Conservation (phyloP, 2,329 filamentous ascomycete species). For the Stemphylium vesicarium region DNA sequence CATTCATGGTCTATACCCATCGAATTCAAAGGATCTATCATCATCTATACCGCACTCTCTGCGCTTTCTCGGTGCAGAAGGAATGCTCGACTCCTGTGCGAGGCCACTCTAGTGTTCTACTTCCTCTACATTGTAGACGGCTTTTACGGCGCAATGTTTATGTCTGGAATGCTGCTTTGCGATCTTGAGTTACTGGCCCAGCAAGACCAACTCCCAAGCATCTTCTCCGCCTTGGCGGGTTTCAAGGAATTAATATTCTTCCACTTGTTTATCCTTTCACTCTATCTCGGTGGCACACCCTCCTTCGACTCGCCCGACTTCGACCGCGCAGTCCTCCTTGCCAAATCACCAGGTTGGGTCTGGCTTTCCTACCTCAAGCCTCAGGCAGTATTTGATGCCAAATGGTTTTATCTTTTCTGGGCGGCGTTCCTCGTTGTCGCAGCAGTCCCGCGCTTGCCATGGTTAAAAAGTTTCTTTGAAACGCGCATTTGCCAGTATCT, state of each 20-base stretch:
- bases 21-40: constrained; percentile 63
- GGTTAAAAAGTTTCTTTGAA: constrained; percentile 57
- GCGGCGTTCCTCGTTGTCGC: constrained; percentile 64
- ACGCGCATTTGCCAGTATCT: constrained; percentile 61
- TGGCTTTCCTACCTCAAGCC: constrained; percentile 67
- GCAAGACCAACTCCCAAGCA: constrained; percentile 38
- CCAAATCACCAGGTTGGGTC: constrained; percentile 65
- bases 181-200: constrained; percentile 45
- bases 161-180: constrained; percentile 45
- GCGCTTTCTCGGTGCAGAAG: constrained; percentile 64
- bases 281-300: constrained; percentile 68
- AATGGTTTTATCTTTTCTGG: constrained; percentile 72
- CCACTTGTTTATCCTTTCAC: constrained; percentile 54
- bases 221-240: constrained; percentile 61
- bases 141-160: constrained; percentile 58
- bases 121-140: constrained; percentile 73
- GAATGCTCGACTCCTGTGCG: constrained; percentile 62
- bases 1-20: constrained; percentile 49
- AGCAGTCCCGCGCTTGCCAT: constrained; percentile 62
- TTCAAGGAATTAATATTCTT: constrained; percentile 53
- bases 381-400: constrained; percentile 69
- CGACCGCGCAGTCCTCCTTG: constrained; percentile 53
- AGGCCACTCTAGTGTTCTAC: constrained; percentile 64
- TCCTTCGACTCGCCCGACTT: constrained; percentile 52
- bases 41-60: constrained; percentile 64